Evolutionary conservation across 352 stramenopile genomes (phyloP).

Genomic region (Phytophthora ohioensis): DNA sequence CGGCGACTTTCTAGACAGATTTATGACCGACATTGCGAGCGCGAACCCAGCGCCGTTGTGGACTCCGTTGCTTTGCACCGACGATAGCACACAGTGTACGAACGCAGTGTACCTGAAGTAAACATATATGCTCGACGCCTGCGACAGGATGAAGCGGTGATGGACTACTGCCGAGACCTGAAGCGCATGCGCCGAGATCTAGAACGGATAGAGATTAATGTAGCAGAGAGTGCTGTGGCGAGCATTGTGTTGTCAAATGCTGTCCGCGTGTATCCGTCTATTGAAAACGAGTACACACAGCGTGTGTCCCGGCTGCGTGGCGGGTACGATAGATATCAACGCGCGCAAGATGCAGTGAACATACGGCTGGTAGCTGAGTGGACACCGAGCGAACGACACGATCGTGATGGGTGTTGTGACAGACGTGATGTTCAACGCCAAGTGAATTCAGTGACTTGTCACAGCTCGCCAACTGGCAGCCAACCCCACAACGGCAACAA

Average conservation of each 20-base stretch:
- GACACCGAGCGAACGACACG: background rate
- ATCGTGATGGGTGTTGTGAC: background rate
- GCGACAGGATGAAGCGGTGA: slow-evolving; percentile 4
- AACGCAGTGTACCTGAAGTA: slow-evolving; percentile 10
- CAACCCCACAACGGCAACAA: background rate
- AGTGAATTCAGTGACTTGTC: background rate
- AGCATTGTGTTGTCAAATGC: slow-evolving; percentile 11
- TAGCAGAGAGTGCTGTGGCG: background rate
- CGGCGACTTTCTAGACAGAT: slow-evolving; percentile 3
- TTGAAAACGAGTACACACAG: slow-evolving; percentile 4
- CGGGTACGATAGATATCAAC: background rate
- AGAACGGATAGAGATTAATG: slow-evolving; percentile 7
- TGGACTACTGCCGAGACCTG: slow-evolving; percentile 9
- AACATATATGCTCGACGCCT: slow-evolving; percentile 5
- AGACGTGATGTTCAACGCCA: background rate
- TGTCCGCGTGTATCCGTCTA: slow-evolving; percentile 1
- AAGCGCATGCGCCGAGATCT: slow-evolving; percentile 3
- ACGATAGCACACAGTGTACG: slow-evolving; percentile 6
- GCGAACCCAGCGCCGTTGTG: slow-evolving; percentile 4
- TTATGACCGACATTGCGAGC: slow-evolving; percentile 12
- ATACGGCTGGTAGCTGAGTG: background rate
- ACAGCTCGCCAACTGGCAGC: background rate
- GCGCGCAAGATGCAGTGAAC: background rate
- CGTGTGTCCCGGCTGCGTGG: background rate
- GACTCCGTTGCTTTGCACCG: slow-evolving; percentile 1